Conservation (phyloP, 345 rosid species). For the Arabidopsis thaliana region DNA sequence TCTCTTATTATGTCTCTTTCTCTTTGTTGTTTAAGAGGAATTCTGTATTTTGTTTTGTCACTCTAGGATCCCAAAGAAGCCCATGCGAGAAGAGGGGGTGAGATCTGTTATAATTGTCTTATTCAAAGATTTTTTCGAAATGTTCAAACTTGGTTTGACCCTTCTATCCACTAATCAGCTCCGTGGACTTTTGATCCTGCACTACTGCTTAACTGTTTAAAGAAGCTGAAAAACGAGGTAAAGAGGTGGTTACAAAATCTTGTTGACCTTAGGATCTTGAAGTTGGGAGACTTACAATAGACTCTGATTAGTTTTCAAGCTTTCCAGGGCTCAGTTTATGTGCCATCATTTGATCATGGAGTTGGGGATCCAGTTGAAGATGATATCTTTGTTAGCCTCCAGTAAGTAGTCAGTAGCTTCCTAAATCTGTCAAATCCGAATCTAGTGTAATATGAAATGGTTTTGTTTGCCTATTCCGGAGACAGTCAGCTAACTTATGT, state of each 20-base stretch:
- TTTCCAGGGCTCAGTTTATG: slow-evolving; percentile 81
- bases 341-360: slow-evolving; percentile 91
- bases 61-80: slow-evolving; percentile 89
- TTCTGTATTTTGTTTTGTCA: not conserved
- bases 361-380: slow-evolving; percentile 94
- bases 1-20: not conserved
- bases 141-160: slow-evolving; percentile 24
- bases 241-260: slow-evolving; percentile 21
- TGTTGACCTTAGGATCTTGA: not conserved
- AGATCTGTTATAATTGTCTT: slow-evolving; percentile 41
- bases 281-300: slow-evolving; percentile 17
- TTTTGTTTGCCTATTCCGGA: not conserved
- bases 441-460: not conserved
- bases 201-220: slow-evolving; percentile 69
- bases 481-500: not conserved
- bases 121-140: slow-evolving; percentile 23
- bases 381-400: slow-evolving; percentile 77
- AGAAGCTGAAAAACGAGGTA: slow-evolving; percentile 78
- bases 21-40: slow-evolving; percentile 15
- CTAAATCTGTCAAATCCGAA: not conserved
- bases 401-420: slow-evolving; percentile 61
- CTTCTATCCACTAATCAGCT: slow-evolving; percentile 59
- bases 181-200: slow-evolving; percentile 91
- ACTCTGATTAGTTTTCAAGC: slow-evolving; percentile 29
- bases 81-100: slow-evolving; percentile 98